These are phyloP conservation scores for Puccinia novopanici DNA, from an alignment of 1,284 basidiomycete species.

Conservation along the genomic window DNA sequence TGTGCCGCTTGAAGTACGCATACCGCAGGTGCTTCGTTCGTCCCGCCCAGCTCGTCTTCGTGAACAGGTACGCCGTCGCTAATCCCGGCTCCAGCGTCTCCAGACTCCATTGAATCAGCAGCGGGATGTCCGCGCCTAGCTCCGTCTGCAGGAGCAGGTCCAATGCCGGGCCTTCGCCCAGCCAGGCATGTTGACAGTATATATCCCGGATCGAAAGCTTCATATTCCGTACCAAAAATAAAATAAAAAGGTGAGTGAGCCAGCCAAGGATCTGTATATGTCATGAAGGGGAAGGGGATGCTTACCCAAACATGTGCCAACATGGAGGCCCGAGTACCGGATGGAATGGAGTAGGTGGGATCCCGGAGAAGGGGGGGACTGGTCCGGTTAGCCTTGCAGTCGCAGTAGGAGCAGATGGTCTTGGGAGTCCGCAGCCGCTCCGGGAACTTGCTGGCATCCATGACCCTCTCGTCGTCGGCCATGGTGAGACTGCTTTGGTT, in stretches of 20 bases:
- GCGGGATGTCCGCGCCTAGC: background rate
- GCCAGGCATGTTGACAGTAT: constrained; percentile 49
- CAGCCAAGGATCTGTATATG: background rate
- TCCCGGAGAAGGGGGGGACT: constrained; percentile 28
- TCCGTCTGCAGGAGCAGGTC: constrained; percentile 37
- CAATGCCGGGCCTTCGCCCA: constrained; percentile 40
- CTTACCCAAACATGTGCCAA: constrained; percentile 42
- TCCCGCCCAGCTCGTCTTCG: constrained; percentile 47
- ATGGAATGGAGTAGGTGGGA: background rate
- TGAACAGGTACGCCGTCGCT: constrained; percentile 45
- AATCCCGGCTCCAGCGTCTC: background rate
- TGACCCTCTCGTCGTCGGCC: background rate
- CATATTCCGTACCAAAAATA: background rate
- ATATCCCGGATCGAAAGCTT: constrained; percentile 45
- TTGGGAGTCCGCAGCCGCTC: background rate
- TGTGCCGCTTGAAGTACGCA: constrained; percentile 50
- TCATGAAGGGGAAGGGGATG: background rate
- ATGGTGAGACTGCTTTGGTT: background rate
- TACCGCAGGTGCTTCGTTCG: constrained; percentile 37
- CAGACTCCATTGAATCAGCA: constrained; percentile 42
- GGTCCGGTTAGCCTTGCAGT: constrained; percentile 30
- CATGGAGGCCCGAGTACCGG: constrained; percentile 6
- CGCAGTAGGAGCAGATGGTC: constrained; percentile 36
- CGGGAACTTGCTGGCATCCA: constrained; percentile 16
- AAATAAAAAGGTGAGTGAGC: background rate